phyloP scores from a whole-genome alignment of 345 rosid species.

The Streptanthus diversifolius region DNA sequence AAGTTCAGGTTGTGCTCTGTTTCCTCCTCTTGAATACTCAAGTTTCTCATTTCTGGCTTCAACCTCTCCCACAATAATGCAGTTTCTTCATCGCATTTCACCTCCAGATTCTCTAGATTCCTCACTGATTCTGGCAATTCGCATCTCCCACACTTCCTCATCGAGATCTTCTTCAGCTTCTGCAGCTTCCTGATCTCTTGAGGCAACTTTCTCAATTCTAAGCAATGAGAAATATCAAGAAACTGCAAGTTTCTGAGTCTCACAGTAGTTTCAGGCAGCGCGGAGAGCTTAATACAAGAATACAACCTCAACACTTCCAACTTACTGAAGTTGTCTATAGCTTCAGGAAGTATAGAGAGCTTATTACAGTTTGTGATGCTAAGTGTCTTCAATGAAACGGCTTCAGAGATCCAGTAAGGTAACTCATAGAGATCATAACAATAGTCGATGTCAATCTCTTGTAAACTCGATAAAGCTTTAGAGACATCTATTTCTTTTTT shows the following conservation, averaged over 20 bases:
- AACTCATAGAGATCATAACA: slow-evolving; percentile 41
- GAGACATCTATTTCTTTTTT: background rate
- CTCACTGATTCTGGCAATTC: slow-evolving; percentile 37
- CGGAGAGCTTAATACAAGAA: slow-evolving; percentile 42
- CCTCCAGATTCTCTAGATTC: slow-evolving; percentile 34
- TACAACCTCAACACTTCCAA: slow-evolving; percentile 36
- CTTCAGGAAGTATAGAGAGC: slow-evolving; percentile 38
- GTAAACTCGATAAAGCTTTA: slow-evolving; percentile 35
- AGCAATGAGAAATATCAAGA: too few relatives aligned
- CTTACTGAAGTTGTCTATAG: slow-evolving; percentile 9
- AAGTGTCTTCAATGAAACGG: slow-evolving; percentile 38
- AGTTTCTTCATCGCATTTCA: slow-evolving; percentile 49
- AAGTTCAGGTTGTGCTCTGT: slow-evolving; percentile 26
- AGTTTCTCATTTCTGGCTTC: background rate
- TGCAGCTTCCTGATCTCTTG: slow-evolving; percentile 38
- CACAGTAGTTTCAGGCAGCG: slow-evolving; percentile 34
- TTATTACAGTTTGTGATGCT: slow-evolving; percentile 57
- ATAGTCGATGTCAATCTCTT: slow-evolving; percentile 47
- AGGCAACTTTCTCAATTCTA: slow-evolving; percentile 35
- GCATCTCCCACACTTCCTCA: slow-evolving; percentile 44
- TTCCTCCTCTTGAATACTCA: slow-evolving; percentile 22
- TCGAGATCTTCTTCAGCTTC: slow-evolving; percentile 38
- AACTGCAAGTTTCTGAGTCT: too few relatives aligned
- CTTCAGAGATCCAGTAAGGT: slow-evolving; percentile 32
- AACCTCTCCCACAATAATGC: slow-evolving; percentile 39